Evolutionary conservation across 2,329 filamentous ascomycete species (phyloP), one percentile per base, ranked within the genome.

Genomic region (Pyrenochaeta sp.): DNA sequence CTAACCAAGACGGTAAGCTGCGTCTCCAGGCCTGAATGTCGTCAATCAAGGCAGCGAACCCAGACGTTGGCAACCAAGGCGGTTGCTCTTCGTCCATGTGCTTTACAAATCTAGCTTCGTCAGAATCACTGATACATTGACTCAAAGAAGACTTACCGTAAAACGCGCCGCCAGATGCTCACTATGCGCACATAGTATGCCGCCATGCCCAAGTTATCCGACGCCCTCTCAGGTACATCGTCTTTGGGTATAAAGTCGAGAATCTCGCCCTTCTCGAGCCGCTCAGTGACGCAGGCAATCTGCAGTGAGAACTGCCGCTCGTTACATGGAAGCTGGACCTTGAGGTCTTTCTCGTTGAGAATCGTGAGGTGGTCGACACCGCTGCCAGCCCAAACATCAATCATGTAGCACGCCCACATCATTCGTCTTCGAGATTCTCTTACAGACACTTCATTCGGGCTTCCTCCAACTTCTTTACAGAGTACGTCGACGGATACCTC

Each of bases 341-440:
- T 66, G 39, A 67, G 55, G 23, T 67, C 64, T 32, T 54, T 60
- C 44, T 67, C 62, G 41, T 61, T 67, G 34, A 67, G 26, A 9
- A 67, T 66, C 14, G 64, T 67, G 22, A 67, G 48, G 31, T 64
- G 64, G 35, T 67, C 64, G 8, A 67, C 61, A 7, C 64, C 64
- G 41, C 64, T 66, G 8, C 64, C 64, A 24, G 64, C 64, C 64
- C 64, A 67, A 7, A 67, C 63, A 43, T 67, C 64, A 26, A 67
- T 60, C 62, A 67, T 64, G 38, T 66, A 67, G 35, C 64, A 67
- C 7, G 64, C 62, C 64, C 64, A 67, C 64, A 67, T 67, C 7
- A 67, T 35, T n/a, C 64, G 46, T 39, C 64, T 52, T n/a, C 59
- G 50, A 14, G 60, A 65, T 24, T 67, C 64, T 44, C 56, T 46